phyloP scores from a whole-genome alignment of 108 stramenopile genomes.

The Pseudonitzschia pungens region DNA sequence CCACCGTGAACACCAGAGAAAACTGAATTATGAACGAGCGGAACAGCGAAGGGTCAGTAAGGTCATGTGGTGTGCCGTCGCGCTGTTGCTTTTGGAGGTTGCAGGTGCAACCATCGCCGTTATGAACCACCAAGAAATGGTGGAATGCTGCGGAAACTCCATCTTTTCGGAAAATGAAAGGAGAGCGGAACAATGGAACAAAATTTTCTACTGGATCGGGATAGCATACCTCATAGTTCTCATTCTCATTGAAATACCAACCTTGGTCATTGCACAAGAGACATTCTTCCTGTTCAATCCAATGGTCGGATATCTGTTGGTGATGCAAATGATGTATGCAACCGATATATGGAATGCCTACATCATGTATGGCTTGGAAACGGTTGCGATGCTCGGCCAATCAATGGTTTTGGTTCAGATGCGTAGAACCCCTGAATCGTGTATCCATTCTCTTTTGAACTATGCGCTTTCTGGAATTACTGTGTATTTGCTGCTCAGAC shows the following conservation, averaged over 20 bases:
- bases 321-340: slow-evolving; percentile 16
- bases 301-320: slow-evolving; percentile 14
- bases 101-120: slow-evolving; percentile 13
- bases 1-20: neutral
- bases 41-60: neutral
- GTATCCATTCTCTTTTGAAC: slow-evolving; percentile 9
- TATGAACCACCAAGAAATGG: slow-evolving; percentile 3
- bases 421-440: slow-evolving; percentile 9
- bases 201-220: neutral
- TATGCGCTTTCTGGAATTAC: neutral
- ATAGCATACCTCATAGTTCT: neutral
- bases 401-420: slow-evolving; percentile 1
- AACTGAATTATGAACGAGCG: neutral
- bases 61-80: slow-evolving; percentile 2
- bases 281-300: slow-evolving; percentile 17
- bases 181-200: slow-evolving; percentile 5
- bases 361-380: slow-evolving; percentile 8
- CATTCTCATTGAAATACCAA: slow-evolving; percentile 17
- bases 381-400: slow-evolving; percentile 8
- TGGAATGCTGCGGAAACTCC: slow-evolving; percentile 12
- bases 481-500: neutral
- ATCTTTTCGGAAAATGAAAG: neutral
- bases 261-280: slow-evolving; percentile 1
- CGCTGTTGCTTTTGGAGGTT: neutral
- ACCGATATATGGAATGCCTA: neutral